phyloP scores from a whole-genome alignment of 2,329 filamentous ascomycete genomes.

The Clarireedia homoeocarpa region DNA sequence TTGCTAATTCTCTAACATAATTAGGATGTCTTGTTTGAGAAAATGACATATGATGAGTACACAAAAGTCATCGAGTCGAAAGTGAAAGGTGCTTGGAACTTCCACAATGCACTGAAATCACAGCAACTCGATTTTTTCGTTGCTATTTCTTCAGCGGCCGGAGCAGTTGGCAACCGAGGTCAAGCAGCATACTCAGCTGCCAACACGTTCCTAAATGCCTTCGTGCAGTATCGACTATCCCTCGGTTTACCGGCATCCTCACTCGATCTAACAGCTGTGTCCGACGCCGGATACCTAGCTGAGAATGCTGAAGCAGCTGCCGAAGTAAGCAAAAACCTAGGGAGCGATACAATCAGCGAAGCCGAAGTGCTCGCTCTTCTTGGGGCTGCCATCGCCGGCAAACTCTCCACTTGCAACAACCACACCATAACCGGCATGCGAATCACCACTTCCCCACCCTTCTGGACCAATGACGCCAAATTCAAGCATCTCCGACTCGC shows the following conservation, averaged over 20 bases:
- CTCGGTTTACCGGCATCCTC: slow-evolving; percentile 24
- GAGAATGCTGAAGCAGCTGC: slow-evolving; percentile 11
- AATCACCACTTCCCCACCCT: slow-evolving; percentile 39
- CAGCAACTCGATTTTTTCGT: slow-evolving; percentile 36
- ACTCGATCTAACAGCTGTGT: slow-evolving; percentile 30
- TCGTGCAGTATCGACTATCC: slow-evolving; percentile 26
- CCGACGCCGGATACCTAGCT: slow-evolving; percentile 21
- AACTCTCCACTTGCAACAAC: slow-evolving; percentile 36
- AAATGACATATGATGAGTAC: slow-evolving; percentile 33
- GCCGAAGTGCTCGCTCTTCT: slow-evolving; percentile 48
- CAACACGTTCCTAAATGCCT: slow-evolving; percentile 33
- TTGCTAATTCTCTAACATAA: background rate
- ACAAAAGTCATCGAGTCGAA: slow-evolving; percentile 32
- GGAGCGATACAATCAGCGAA: slow-evolving; percentile 40
- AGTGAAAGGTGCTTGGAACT: slow-evolving; percentile 25
- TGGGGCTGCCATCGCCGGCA: slow-evolving; percentile 41
- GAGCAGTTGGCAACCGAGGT: slow-evolving; percentile 31
- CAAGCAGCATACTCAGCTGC: slow-evolving; percentile 34
- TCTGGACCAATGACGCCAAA: slow-evolving; percentile 47
- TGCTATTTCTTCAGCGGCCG: slow-evolving; percentile 32
- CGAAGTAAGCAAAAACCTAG: slow-evolving; percentile 24
- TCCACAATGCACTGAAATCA: slow-evolving; percentile 21
- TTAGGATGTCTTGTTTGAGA: slow-evolving; percentile 21
- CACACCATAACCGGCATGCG: slow-evolving; percentile 49
- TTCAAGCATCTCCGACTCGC: slow-evolving; percentile 39